These are phyloP conservation scores for Pseudonectria foliicola DNA, from an alignment of 2,329 filamentous ascomycete species.

Conservation along the genomic window DNA sequence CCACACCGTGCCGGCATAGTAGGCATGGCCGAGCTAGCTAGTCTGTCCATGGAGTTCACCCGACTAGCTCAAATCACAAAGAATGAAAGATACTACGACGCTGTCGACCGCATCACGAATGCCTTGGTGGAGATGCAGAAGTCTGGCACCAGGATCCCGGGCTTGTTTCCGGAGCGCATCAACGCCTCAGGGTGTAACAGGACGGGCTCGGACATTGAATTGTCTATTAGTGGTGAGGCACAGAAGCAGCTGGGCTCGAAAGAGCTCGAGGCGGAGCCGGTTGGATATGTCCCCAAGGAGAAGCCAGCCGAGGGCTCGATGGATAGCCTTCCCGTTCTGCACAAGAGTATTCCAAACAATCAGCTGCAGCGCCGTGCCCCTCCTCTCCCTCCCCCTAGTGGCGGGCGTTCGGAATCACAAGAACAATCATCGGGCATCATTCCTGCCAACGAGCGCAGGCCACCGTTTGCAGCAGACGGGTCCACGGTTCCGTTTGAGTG, in stretches of 20 bases:
- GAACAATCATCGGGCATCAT: neutral
- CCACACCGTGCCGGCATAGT: constrained; percentile 55
- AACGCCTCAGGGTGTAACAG: constrained; percentile 75
- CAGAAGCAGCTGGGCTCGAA: constrained; percentile 30
- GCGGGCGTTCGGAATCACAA: neutral
- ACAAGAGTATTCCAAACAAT: constrained; percentile 1
- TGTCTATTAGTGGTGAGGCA: constrained; percentile 27
- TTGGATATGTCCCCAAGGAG: constrained; percentile 17
- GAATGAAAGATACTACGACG: constrained; percentile 80
- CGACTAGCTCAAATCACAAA: constrained; percentile 79
- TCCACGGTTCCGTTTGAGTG: constrained; percentile 39
- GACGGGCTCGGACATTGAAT: constrained; percentile 31
- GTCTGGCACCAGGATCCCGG: constrained; percentile 59
- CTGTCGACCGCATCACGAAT: constrained; percentile 77
- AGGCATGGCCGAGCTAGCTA: constrained; percentile 67
- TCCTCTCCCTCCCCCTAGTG: neutral
- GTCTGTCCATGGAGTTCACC: constrained; percentile 82
- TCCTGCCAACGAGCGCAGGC: constrained; percentile 3
- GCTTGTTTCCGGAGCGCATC: constrained; percentile 71
- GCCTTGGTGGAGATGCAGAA: constrained; percentile 70
- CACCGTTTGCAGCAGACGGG: constrained; percentile 30
- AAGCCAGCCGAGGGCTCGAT: constrained; percentile 1
- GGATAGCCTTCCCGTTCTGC: neutral
- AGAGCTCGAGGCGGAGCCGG: constrained; percentile 19
- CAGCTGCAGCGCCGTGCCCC: constrained; percentile 2